Percentiles rank a stretch among this genome's conserved stretches.
Conservation (phyloP, 257 asterid genomes). For the Misopates orontium region DNA sequence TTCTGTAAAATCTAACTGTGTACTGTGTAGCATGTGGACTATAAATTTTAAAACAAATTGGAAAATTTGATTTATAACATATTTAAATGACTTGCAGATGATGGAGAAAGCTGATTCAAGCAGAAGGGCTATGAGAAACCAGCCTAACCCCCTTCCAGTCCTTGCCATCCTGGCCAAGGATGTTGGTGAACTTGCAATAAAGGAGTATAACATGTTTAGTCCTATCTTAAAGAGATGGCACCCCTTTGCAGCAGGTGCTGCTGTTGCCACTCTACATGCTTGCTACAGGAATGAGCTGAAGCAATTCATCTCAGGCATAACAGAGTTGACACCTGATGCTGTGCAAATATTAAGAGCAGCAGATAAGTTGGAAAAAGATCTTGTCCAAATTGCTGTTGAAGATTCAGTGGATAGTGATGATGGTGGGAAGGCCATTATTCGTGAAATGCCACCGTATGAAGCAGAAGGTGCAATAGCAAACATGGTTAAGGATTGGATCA, state of each 20-base stretch:
- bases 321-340: conserved; percentile 96
- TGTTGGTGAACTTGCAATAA: conserved; percentile 78
- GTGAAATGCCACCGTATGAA: conserved; percentile 99
- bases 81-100: conserved; percentile 47
- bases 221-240: conserved; percentile 94
- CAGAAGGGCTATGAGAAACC: conserved; percentile 85
- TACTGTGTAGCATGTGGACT: no score
- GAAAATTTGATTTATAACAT: conserved; percentile 2
- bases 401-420: conserved; percentile 99
- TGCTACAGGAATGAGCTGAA: conserved; percentile 94
- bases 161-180: conserved; percentile 97
- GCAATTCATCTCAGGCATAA: conserved; percentile 80
- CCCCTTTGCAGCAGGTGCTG: conserved; percentile 97
- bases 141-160: conserved; percentile 86
- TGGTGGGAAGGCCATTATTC: conserved; percentile 98
- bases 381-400: conserved; percentile 93
- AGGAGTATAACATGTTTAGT: conserved; percentile 79
- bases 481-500: conserved; percentile 88
- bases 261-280: conserved; percentile 91
- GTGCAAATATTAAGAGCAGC: conserved; percentile 94
- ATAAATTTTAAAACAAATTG: background rate
- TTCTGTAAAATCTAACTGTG: no score
- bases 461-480: conserved; percentile 90
- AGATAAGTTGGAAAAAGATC: conserved; percentile 91
- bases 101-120: conserved; percentile 98